phyloP scores from a whole-genome alignment of 106 monocot species.

The Iris macrosiphon region DNA sequence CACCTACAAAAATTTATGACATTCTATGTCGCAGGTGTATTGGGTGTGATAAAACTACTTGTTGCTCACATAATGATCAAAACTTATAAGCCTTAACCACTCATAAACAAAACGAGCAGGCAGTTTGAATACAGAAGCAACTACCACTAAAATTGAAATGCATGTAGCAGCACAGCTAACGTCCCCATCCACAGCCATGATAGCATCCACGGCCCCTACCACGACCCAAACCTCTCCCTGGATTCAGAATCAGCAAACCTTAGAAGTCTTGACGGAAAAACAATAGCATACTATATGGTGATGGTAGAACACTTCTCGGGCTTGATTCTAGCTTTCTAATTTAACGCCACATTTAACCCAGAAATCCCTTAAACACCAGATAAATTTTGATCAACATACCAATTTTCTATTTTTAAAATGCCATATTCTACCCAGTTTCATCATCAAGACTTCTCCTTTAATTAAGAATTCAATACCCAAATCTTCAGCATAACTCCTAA shows the following conservation, averaged over 20 bases:
- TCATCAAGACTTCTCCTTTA: no score
- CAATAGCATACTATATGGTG: neutral
- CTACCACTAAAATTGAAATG: neutral
- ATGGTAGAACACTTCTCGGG: conserved; percentile 49
- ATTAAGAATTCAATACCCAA: no score
- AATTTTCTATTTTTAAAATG: no score
- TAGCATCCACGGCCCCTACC: conserved; percentile 76
- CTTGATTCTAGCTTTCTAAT: conserved; percentile 82
- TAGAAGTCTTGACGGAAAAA: neutral
- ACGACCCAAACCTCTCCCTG: conserved; percentile 63
- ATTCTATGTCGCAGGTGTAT: no score
- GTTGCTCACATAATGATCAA: neutral
- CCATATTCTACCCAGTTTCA: no score
- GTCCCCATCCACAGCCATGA: conserved; percentile 64
- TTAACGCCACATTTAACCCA: no score
- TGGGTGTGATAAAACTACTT: neutral
- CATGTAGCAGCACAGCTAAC: conserved; percentile 13
- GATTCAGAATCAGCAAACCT: neutral
- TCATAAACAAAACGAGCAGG: neutral
- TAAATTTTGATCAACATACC: no score
- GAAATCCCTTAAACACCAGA: no score
- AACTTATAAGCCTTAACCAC: no score
- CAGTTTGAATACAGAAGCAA: neutral
- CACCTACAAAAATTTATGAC: no score
- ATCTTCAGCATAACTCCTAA: no score